Evolutionary conservation across 208 protist species (phyloP), one percentile per base, ranked within the genome.

Genomic region (Hexamita inflata): DNA sequence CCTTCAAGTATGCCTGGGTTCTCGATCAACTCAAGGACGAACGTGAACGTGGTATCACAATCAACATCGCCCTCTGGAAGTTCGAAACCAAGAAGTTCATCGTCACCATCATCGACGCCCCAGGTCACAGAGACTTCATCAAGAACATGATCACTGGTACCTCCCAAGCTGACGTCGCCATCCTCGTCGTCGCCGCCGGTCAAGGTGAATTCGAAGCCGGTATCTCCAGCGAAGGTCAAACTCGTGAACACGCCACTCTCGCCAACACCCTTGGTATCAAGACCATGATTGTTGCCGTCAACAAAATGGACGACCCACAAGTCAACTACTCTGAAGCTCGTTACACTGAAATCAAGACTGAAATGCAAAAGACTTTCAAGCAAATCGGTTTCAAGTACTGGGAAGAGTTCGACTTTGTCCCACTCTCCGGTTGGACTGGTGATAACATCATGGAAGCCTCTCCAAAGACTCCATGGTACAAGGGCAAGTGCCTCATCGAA

Each of bases 1-100:
- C 90, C 29, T 94, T 93, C 85, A 91, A 92, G 78, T 95, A 92
- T 74, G 92, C 92, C n/a, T 96, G 90, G 88, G 75, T 94, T 78
- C 84, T 94, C 45, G 92, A 95, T 79, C 88, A 91, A 78, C 88
- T 89, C 26, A 91, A 94, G 82, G 90, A 90, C 70, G 91, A 95
- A 84, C 88, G 90, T 49, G 89, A 91, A 32, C 89, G 91, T 76
- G 92, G 92, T 74, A 89, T 94, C 57, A 95, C 92, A 1, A 93
- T 94, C 75, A 91, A 94, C 83, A 81, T 90, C 65, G 86, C 90
- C 53, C 86, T 89, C 19, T 89, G 87, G 75, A 88, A 86, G 75
- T 95, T 95, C 77, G 85, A 91, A 79, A 93, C 92, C 26, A 78
- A 78, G 61, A 89, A 88, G 70, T 90, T 82, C 74, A 76, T 88